Base-by-base conservation (phyloP, 495 filamentous ascomycete genomes). In the Durotheca rogersii region DNA sequence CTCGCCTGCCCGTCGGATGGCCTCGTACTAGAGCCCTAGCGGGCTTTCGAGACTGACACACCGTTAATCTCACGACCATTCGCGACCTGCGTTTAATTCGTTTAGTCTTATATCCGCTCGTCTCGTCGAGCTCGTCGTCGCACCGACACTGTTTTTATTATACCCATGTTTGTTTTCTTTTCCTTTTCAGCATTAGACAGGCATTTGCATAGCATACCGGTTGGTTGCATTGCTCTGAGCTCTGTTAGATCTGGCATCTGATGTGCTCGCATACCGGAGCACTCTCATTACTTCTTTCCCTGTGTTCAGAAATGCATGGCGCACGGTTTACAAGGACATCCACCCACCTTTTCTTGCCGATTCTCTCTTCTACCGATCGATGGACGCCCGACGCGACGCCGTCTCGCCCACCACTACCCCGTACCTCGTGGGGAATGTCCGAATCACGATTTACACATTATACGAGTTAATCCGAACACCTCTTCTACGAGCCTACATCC, bases 1-100 rank as follows among this genome's bases (percentile, higher is more conserved):
- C 40, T 71, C 73, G 19, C 74, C 77, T 46, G 77, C 80, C 35
- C 78, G 85, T 55, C 84, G 86, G 23, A 85, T 88, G 83, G 83
- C 81, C 51, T 88, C 86, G 4, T 88, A 86, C 64, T 89, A 69
- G 70, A 58, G 46, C 34, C 1, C 11, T 7, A 27, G 29, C 3
- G 3, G 35, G n/a, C n/a, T n/a, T n/a, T n/a, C n/a, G n/a, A n/a
- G n/a, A n/a, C n/a, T n/a, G n/a, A n/a, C n/a, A n/a, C n/a, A n/a
- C n/a, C n/a, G n/a, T n/a, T n/a, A n/a, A n/a, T n/a, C n/a, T n/a
- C n/a, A n/a, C n/a, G n/a, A n/a, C n/a, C 9, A 31, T 12, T 33
- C 29, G 5, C 7, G 14, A 15, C 15, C 14, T 36, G 41, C 16
- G 44, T 25, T 42, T 42, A n/a, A 2, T 6, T 12, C 6, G 3